Evolutionary conservation across 176 grass and related monocot species (phyloP).

Genomic region (Elymus sibiricus): DNA sequence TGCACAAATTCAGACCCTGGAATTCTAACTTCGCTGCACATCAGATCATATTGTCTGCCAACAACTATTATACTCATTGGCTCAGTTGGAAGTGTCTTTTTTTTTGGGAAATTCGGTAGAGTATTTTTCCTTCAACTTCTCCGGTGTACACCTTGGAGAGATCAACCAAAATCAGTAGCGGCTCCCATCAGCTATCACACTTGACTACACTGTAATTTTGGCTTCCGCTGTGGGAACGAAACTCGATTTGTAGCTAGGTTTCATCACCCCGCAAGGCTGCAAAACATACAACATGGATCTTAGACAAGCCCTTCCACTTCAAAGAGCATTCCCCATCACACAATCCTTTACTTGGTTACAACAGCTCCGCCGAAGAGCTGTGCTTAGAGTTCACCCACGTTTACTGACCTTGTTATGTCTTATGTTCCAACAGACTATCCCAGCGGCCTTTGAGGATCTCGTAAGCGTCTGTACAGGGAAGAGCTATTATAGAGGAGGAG

Average conservation of each 20-base stretch:
- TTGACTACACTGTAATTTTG: not conserved
- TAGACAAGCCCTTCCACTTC: not conserved
- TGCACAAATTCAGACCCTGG: too few species aligned
- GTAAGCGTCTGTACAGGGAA: slow-evolving; percentile 61
- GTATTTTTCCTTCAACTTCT: too few species aligned
- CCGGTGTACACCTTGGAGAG: too few species aligned
- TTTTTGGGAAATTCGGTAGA: too few species aligned
- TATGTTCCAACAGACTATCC: slow-evolving; percentile 59
- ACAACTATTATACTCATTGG: too few species aligned
- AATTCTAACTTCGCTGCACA: too few species aligned
- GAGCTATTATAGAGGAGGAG: slow-evolving; percentile 25
- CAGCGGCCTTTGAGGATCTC: slow-evolving; percentile 65
- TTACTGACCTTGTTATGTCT: slow-evolving; percentile 34
- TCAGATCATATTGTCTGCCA: too few species aligned
- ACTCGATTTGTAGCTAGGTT: not conserved
- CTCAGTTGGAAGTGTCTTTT: too few species aligned
- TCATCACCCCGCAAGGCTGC: not conserved
- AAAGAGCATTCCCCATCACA: not conserved
- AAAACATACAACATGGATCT: not conserved
- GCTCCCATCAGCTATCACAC: too few species aligned
- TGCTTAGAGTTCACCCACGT: not conserved
- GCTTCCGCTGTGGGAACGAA: not conserved
- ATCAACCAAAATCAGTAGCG: too few species aligned
- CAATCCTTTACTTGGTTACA: not conserved
- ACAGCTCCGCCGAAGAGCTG: not conserved